These are phyloP conservation scores for Rubroshorea leprosula DNA, from an alignment of 345 rosid species.

Conservation along the genomic window DNA sequence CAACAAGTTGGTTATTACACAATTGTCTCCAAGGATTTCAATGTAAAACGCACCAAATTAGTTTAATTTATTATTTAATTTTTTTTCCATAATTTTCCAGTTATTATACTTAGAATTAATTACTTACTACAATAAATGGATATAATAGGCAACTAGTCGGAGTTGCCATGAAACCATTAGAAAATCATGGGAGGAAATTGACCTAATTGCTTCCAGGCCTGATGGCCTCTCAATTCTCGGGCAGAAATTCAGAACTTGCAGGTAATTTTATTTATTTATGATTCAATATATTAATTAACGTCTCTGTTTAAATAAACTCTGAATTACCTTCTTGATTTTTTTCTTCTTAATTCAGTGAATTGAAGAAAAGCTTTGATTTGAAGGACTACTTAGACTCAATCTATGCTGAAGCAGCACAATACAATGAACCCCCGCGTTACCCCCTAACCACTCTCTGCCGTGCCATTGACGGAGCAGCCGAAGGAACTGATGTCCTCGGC, in stretches of 20 bases:
- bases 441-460: conserved; percentile 32
- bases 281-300: too few relatives aligned
- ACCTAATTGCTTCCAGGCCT: conserved; percentile 38
- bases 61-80: too few relatives aligned
- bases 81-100: too few relatives aligned
- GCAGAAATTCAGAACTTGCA: conserved; percentile 55
- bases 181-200: conserved; percentile 48
- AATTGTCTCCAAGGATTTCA: conserved; percentile 40
- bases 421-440: conserved; percentile 30
- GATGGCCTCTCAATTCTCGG: conserved; percentile 44
- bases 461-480: conserved; percentile 31
- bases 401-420: conserved; percentile 36
- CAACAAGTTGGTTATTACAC: conserved; percentile 39
- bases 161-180: conserved; percentile 42
- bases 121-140: too few relatives aligned
- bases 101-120: too few relatives aligned
- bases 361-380: conserved; percentile 22
- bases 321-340: too few relatives aligned
- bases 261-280: not conserved
- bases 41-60: too few relatives aligned
- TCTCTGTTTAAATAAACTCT: too few relatives aligned
- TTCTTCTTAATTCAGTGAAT: conserved; percentile 25
- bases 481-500: conserved; percentile 22
- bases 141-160: too few relatives aligned
- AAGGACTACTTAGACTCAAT: conserved; percentile 30